Conservation (phyloP, 345 rosid genomes). For the Rhodamnia argentea region DNA sequence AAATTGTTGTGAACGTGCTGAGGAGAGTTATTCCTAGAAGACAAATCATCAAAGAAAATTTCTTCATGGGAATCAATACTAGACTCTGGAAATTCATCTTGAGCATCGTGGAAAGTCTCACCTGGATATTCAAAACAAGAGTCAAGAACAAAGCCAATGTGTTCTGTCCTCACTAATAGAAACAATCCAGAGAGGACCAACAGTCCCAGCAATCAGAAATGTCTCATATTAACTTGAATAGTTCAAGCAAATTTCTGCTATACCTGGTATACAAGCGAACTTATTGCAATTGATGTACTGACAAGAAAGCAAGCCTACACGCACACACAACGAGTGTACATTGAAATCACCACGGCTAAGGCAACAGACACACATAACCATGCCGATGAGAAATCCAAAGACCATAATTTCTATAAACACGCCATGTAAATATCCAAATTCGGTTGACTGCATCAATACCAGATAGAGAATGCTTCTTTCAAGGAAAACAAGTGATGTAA, state of each 20-base stretch:
- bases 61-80: conserved; percentile 23
- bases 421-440: background rate
- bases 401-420: background rate
- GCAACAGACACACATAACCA: background rate
- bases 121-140: conserved; percentile 30
- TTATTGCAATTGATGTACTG: background rate
- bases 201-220: background rate
- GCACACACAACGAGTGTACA: background rate
- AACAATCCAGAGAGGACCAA: background rate
- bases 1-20: conserved; percentile 22
- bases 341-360: background rate
- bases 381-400: background rate
- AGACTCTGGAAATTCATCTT: conserved; percentile 38
- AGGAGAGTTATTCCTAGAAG: conserved; percentile 25
- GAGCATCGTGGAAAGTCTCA: conserved; percentile 74
- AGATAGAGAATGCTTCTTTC: background rate
- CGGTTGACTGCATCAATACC: background rate
- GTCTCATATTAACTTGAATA: background rate
- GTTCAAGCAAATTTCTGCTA: background rate
- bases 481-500: background rate
- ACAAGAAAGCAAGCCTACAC: background rate
- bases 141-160: background rate
- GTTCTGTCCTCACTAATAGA: background rate
- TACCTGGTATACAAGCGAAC: background rate
- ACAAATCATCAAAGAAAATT: conserved; percentile 9